Evolutionary conservation across 352 stramenopile genomes (phyloP), one percentile per base, ranked within the genome.

Genomic region (Phytophthora sp.): DNA sequence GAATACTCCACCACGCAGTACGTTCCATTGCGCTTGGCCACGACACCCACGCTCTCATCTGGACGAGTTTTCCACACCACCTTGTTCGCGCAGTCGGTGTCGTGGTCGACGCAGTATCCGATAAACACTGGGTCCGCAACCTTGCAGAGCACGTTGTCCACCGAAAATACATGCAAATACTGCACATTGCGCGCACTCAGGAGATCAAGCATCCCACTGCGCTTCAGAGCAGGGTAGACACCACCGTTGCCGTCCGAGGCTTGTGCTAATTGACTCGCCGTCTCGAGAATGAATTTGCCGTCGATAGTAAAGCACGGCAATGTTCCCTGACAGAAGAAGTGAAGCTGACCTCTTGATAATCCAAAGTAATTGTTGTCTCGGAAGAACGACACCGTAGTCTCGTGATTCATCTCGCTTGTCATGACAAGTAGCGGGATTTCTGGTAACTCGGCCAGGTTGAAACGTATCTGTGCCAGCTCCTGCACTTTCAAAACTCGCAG

Each of bases 241-340:
- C 97, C 97, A 18, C 98, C 97, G 76, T 99, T 99, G n/a, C 97
- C 98, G 76, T 99, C 95, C 0, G 98, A 98, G 12, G 97, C 96
- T 29, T 95, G 86, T 5, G 97, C 91, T 1, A 99, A 58, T 27
- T 74, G 81, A 52, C 76, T 73, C 1, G 71, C 42, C 57, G 77
- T 89, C 76, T 99, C 95, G 11, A 99, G 80, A 72, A 99, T 97
- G 41, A 99, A 89, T 69, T 99, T 99, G 15, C 97, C 96, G 6
- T 98, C 87, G 13, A 78, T 59, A 7, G 85, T 96, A 58, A 99
- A 91, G 74, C 95, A 99, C 12, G 98, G 98, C 20, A 99, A 69
- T 23, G 95, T 98, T 16, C 96, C 96, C 73, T 99, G 98, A 11
- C 81, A 69, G 68, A 99, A 99, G 77, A 99, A 99, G 36, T 88